phyloP scores from a whole-genome alignment of 257 asterid species.

The Solanum tacnaense region DNA sequence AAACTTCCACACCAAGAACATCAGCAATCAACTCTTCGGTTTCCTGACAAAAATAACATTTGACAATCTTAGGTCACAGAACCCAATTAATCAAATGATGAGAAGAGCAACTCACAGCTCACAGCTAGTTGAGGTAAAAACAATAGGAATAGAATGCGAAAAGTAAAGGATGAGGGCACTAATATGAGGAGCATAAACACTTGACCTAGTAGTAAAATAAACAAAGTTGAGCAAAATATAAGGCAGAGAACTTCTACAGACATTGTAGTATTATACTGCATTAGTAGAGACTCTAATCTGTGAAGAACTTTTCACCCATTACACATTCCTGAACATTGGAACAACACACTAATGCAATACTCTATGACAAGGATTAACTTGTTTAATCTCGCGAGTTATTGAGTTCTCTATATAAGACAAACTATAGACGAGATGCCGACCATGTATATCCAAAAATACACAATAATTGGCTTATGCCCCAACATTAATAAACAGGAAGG shows the following conservation, averaged over 20 bases:
- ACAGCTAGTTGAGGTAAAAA: not conserved
- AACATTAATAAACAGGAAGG: not conserved
- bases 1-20: slow-evolving; percentile 91
- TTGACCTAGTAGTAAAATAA: not conserved
- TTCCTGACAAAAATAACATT: slow-evolving; percentile 32
- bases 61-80: not conserved
- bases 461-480: not conserved
- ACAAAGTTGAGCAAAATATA: not conserved
- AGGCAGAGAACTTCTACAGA: not conserved
- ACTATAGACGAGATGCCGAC: not conserved
- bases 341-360: not conserved
- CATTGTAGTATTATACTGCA: not conserved
- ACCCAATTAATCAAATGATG: not conserved
- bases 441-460: not conserved
- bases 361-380: not conserved
- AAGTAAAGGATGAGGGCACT: not conserved
- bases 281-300: not conserved
- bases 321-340: not conserved
- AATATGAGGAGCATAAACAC: not conserved
- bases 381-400: not conserved
- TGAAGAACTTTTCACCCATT: not conserved
- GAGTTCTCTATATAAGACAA: not conserved
- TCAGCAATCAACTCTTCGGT: slow-evolving; percentile 91
- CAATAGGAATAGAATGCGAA: not conserved
- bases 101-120: not conserved